phyloP scores from a whole-genome alignment of 2,329 filamentous ascomycete species.

The Paraphaeosphaeria sporulosa region DNA sequence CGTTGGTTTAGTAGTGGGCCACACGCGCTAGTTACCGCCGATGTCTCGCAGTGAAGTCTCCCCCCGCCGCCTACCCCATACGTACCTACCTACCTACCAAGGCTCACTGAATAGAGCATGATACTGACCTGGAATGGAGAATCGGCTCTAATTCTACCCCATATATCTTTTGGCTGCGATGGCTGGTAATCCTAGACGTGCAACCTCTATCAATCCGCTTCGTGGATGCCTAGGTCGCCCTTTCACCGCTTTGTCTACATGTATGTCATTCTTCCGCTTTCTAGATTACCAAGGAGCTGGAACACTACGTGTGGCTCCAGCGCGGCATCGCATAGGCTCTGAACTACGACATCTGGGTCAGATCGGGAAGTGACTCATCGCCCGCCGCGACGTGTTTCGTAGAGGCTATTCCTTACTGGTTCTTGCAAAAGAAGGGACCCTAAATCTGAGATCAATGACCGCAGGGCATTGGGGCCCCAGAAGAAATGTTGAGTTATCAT shows the following conservation, averaged over 20 bases:
- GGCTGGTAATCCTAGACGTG: background rate
- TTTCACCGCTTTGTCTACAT: background rate
- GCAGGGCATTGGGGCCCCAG: background rate
- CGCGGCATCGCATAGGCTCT: background rate
- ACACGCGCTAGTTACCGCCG: background rate
- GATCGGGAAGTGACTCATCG: background rate
- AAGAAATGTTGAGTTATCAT: background rate
- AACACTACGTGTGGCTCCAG: background rate
- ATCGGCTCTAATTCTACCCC: too few relatives aligned
- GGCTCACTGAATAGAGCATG: too few relatives aligned
- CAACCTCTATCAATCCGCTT: background rate
- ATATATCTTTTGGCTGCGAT: background rate
- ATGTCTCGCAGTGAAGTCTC: background rate
- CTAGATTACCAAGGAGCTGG: background rate
- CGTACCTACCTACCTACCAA: background rate
- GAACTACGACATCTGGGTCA: background rate
- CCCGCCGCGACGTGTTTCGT: background rate
- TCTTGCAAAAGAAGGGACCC: background rate
- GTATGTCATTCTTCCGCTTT: background rate
- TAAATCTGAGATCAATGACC: background rate
- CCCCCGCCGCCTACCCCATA: background rate
- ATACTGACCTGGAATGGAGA: background rate
- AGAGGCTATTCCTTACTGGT: background rate
- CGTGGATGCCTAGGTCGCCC: background rate
- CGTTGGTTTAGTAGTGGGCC: background rate